Conservation (phyloP, 257 asterid genomes). For the Solanum corneliomulleri region DNA sequence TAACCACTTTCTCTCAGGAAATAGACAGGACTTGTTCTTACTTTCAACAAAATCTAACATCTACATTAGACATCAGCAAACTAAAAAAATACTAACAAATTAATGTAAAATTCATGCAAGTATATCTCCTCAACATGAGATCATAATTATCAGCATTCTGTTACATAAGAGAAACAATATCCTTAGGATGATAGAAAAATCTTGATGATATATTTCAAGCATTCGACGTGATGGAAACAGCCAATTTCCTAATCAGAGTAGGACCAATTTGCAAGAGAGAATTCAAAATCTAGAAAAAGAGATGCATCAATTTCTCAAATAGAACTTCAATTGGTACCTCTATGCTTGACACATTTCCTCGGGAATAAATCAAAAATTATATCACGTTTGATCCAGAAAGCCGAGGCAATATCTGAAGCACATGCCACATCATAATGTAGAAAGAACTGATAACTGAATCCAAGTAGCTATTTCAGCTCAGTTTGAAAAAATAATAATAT, state of each 20-base stretch:
- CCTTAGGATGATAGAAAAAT: background rate
- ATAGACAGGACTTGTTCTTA: background rate
- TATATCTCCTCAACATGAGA: background rate
- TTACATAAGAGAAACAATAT: background rate
- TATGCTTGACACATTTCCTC: background rate
- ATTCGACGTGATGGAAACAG: background rate
- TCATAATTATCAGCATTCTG: background rate
- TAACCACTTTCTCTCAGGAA: background rate
- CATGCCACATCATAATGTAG: background rate
- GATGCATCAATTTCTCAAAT: background rate
- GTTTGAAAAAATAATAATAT: background rate
- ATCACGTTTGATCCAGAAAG: background rate
- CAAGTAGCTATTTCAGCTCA: background rate
- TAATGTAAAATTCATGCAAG: background rate
- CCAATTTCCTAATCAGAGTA: background rate
- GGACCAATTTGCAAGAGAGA: background rate
- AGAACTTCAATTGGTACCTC: background rate
- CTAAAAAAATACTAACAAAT: background rate
- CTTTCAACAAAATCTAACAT: background rate
- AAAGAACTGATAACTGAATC: background rate
- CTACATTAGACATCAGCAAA: background rate
- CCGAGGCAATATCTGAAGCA: background rate
- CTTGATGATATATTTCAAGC: background rate
- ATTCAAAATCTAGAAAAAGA: background rate
- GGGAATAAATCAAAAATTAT: background rate